Base-by-base conservation (phyloP, 768 basidiomycete genomes). In the Calocera cornea region DNA sequence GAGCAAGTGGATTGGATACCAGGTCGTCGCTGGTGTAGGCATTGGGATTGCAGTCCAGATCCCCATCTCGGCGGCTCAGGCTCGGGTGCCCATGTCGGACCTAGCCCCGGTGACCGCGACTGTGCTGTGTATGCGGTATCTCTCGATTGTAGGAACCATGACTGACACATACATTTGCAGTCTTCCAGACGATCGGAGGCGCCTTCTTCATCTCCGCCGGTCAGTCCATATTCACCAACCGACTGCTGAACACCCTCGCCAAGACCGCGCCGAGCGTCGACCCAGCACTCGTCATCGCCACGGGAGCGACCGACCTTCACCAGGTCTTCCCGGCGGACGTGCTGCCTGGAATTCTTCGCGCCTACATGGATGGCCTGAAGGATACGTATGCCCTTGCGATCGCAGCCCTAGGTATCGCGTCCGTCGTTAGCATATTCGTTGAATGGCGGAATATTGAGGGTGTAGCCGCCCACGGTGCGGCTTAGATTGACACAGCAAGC, bases 371-470 rank as follows among this genome's bases (percentile, higher is more conserved):
- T 27, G 54, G 54, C 10, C 22, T 60, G 22, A 60, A 60, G 31
- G 54, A 60, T 27, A 16, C 31, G 22, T 60, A 60, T 60, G 54
- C 54, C 5, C 54, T 60, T 27, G 54, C 54, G 3, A 33, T 60
- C 54, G 54, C 14, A 29, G 5, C 14, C 7, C 31, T 60, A 2
- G 54, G 54, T 27, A 60, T 60, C 2, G 54, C 54, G 27, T 27
- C 54, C 54, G 27, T 60, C 54, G 24, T 60, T 10, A 60, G 54
- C 54, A 33, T 60, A 5, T 60, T 60, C 19, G 27, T 31, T 5
- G 54, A 60, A 60, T 60, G 54, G 54, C 24, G 54, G 54, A 60
- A 60, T 60, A 60, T 60, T 27, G 31, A 60, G 27, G 54, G 54
- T 19, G 16, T 8, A 8, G 31, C 54, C 5, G 27, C 31, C 5